Evolutionary conservation across 441 rosid genomes (phyloP), one percentile per base, ranked within the genome.

Genomic region (Dalechampia spathulata): DNA sequence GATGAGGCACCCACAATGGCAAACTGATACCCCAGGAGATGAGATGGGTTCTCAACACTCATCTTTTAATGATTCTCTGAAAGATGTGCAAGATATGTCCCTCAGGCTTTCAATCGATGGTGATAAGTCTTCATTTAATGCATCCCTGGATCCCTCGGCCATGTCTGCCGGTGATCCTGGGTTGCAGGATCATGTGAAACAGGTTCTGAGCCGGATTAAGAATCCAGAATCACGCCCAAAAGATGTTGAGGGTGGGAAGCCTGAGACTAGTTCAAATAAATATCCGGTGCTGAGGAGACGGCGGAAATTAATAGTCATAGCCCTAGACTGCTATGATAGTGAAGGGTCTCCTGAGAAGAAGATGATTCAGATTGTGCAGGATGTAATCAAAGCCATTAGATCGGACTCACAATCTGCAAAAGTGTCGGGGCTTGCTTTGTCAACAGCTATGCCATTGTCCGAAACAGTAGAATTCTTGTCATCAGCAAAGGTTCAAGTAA

Each of bases 1-100:
- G 37, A 89, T 85, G 89, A 83, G 99, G 76, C 83, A 89, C 61
- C 96, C 99, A 0, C 96, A 83, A 28, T 92, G 99, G 99, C 90
- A 89, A 64, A 83, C 92, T 0, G 90, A 85, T 66, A 88, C 95
- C 0, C 94, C 93, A 0, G 84, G 66, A 34, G 83, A 86, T 47
- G 96, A 86, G 25, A 63, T 74, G 46, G 75, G 73, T 19, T 74
- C 65, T 2, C 83, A 86, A 55, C 83, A 72, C 52, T 78, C 78
- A 5, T 92, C 96, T 42, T 75, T 88, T 22, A 88, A 86, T 58
- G 99, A 92, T 65, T 92, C 98, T 15, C 85, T 92, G 11, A 86
- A 58, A 73, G 97, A 89, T 28, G 97, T 85, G 57, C 96, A 85
- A 60, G 97, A 92, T 68, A 89, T 92, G 90, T 92, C 97, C 48